These are phyloP conservation scores for Sporobolus alterniflorus DNA, from an alignment of 202 grass and related monocot species.

Conservation along the genomic window DNA sequence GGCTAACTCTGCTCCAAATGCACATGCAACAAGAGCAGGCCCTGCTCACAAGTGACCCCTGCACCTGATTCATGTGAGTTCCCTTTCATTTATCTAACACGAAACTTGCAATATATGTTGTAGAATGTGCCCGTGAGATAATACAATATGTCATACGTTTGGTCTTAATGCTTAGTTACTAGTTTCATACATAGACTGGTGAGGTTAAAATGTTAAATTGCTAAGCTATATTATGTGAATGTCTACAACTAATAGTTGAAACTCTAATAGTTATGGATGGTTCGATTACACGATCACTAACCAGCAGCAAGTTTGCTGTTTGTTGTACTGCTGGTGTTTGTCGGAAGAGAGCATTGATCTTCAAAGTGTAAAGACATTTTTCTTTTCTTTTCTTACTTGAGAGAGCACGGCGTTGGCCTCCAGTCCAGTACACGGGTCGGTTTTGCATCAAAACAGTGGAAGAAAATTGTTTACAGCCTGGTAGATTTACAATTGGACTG, in stretches of 20 bases:
- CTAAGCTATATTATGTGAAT: too few relatives aligned
- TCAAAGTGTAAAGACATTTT: conserved; percentile 52
- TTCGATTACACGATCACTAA: background rate
- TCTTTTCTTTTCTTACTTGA: conserved; percentile 26
- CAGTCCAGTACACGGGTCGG: background rate
- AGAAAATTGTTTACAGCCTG: too few relatives aligned
- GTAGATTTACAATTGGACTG: too few relatives aligned
- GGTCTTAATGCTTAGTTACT: too few relatives aligned
- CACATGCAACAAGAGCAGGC: conserved; percentile 29
- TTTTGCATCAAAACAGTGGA: too few relatives aligned
- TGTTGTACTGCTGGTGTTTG: conserved; percentile 52
- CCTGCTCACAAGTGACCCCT: conserved; percentile 51
- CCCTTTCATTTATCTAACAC: background rate
- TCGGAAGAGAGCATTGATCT: conserved; percentile 27
- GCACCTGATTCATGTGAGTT: conserved; percentile 76
- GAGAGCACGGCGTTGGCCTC: conserved; percentile 32
- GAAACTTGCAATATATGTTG: too few relatives aligned
- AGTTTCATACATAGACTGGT: too few relatives aligned
- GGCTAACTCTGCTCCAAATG: conserved; percentile 57
- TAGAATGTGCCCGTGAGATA: background rate
- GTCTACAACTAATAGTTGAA: too few relatives aligned
- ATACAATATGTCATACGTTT: too few relatives aligned
- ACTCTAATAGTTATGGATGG: conserved; percentile 45
- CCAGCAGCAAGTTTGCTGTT: background rate
- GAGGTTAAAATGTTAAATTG: too few relatives aligned